phyloP scores from a whole-genome alignment of 106 monocot species.

The Vanilla planifolia region DNA sequence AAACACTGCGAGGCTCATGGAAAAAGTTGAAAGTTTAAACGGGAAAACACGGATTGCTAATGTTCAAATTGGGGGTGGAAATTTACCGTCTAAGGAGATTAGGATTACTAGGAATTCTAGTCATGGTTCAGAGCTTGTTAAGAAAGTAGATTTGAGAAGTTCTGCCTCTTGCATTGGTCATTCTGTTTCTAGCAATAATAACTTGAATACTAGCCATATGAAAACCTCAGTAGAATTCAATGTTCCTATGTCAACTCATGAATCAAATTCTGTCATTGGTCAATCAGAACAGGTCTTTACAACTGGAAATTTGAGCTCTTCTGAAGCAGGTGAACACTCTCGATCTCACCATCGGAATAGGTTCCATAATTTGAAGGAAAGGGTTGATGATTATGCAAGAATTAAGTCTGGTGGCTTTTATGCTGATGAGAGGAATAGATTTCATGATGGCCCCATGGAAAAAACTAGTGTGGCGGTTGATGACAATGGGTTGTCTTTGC shows the following conservation, averaged over 20 bases:
- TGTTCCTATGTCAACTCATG: not conserved
- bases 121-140: slow-evolving; percentile 17
- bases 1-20: slow-evolving; percentile 51
- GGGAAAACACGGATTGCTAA: slow-evolving; percentile 47
- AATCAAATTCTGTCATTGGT: slow-evolving; percentile 4
- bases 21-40: slow-evolving; percentile 57
- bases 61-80: slow-evolving; percentile 14
- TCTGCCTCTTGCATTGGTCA: not conserved
- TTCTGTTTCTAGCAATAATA: not conserved
- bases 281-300: slow-evolving; percentile 15
- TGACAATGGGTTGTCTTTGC: not conserved
- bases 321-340: slow-evolving; percentile 14
- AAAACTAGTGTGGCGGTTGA: not conserved
- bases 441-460: slow-evolving; percentile 20
- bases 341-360: slow-evolving; percentile 20
- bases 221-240: slow-evolving; percentile 9
- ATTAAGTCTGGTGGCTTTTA: slow-evolving; percentile 16
- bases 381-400: slow-evolving; percentile 23
- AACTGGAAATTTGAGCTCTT: slow-evolving; percentile 4
- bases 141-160: not conserved
- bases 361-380: slow-evolving; percentile 8
- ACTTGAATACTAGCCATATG: not conserved
- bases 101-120: too few relatives aligned
- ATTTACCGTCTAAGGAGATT: slow-evolving; percentile 13
- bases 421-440: slow-evolving; percentile 27